Conservation (phyloP, 140 eudicot species). For the Erigeron philadelphicus region DNA sequence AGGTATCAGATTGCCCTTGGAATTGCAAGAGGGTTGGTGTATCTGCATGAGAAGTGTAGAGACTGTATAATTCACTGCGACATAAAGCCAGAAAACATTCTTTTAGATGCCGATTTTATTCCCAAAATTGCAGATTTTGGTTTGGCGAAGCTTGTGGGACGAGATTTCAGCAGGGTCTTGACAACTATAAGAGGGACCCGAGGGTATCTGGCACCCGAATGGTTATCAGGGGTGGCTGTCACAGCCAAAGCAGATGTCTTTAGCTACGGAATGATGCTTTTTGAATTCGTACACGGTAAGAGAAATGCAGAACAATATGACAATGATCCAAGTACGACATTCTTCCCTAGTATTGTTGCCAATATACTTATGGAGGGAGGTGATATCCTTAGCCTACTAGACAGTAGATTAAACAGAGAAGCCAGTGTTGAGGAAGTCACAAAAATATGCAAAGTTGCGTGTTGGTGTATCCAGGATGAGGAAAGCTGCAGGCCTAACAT, state of each 20-base stretch:
- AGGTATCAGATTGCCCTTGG: constrained; percentile 69
- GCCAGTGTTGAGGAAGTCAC: constrained; percentile 1
- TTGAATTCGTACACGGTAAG: constrained; percentile 58
- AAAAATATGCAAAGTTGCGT: constrained; percentile 4
- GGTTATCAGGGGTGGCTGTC: constrained; percentile 70
- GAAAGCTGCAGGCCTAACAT: neutral
- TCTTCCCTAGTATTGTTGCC: neutral
- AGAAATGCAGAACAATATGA: constrained; percentile 39
- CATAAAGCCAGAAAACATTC: constrained; percentile 77
- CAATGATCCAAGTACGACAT: constrained; percentile 12
- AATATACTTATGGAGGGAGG: constrained; percentile 1
- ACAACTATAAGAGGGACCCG: constrained; percentile 73
- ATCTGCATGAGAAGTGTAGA: constrained; percentile 74
- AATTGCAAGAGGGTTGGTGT: constrained; percentile 64
- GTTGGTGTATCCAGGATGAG: constrained; percentile 11
- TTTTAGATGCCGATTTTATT: constrained; percentile 47
- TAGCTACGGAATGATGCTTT: constrained; percentile 78
- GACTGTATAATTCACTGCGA: constrained; percentile 76
- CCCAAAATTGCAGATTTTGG: constrained; percentile 84
- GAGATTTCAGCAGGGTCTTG: constrained; percentile 66
- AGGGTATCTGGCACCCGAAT: constrained; percentile 81
- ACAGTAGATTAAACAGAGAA: constrained; percentile 4
- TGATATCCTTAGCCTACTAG: constrained; percentile 5
- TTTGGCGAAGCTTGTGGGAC: constrained; percentile 73
- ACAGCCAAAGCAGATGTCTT: constrained; percentile 76